Evolutionary conservation across 2,329 filamentous ascomycete genomes (phyloP).

Genomic region (Epichloe uncinata): DNA sequence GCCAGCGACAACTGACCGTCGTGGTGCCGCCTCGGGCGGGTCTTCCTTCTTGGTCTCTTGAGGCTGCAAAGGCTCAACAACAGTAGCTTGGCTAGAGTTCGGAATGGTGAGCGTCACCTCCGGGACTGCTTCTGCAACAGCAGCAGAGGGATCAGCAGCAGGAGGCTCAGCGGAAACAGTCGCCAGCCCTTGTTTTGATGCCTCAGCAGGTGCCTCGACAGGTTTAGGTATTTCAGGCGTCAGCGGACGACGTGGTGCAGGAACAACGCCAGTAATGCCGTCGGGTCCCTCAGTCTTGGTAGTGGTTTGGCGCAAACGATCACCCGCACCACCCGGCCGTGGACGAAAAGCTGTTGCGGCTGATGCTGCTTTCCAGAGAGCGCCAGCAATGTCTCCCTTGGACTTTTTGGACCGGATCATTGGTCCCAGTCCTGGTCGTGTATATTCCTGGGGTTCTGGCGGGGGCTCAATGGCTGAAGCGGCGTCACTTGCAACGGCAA

Average conservation of each 20-base stretch:
- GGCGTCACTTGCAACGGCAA: slow-evolving; percentile 17
- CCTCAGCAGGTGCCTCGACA: slow-evolving; percentile 4
- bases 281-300: slow-evolving; percentile 58
- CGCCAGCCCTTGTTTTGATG: not conserved
- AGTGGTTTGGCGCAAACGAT: slow-evolving; percentile 55
- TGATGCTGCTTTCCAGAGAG: slow-evolving; percentile 60
- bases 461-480: slow-evolving; percentile 11
- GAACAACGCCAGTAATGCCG: slow-evolving; percentile 80
- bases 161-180: not conserved
- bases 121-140: slow-evolving; percentile 23
- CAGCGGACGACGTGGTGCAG: slow-evolving; percentile 49
- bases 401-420: slow-evolving; percentile 79
- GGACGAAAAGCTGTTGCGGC: slow-evolving; percentile 60
- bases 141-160: not conserved
- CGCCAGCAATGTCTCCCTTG: slow-evolving; percentile 58
- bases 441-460: slow-evolving; percentile 21
- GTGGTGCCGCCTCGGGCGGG: slow-evolving; percentile 32
- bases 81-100: slow-evolving; percentile 25
- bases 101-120: slow-evolving; percentile 46
- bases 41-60: slow-evolving; percentile 18
- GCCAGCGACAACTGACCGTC: slow-evolving; percentile 51
- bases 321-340: slow-evolving; percentile 72
- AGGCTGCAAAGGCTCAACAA: slow-evolving; percentile 18
- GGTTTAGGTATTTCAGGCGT: slow-evolving; percentile 17
- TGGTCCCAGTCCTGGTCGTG: slow-evolving; percentile 66